Percentiles rank a stretch among this genome's conserved stretches.
Conservation (phyloP, 495 filamentous ascomycete species). For the Daldinia bambusicola region DNA sequence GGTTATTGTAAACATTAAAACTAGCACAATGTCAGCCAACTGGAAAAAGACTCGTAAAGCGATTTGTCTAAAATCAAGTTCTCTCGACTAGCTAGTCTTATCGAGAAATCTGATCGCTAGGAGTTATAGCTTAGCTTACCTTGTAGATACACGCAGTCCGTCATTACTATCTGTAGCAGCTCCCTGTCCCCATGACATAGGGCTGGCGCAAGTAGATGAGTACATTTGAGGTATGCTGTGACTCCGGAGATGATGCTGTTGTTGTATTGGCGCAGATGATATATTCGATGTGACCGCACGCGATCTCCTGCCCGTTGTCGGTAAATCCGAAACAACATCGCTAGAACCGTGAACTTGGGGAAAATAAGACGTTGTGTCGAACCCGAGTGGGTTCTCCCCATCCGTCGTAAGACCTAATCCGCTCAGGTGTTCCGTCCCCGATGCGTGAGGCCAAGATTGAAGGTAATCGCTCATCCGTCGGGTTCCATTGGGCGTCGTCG, state of each 20-base stretch:
- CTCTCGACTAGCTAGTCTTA: neutral
- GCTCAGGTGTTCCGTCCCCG: slow-evolving; percentile 40
- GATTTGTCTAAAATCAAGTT: neutral
- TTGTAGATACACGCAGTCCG: slow-evolving; percentile 40
- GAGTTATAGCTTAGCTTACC: slow-evolving; percentile 26
- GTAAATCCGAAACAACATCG: slow-evolving; percentile 45
- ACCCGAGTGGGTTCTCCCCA: slow-evolving; percentile 41
- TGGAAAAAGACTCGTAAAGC: neutral
- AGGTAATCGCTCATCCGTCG: slow-evolving; percentile 45
- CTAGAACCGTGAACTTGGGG: slow-evolving; percentile 39
- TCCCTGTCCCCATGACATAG: slow-evolving; percentile 44
- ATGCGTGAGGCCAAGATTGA: slow-evolving; percentile 43
- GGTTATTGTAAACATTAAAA: slow-evolving; percentile 41
- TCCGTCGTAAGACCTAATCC: slow-evolving; percentile 44
- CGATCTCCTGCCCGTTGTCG: slow-evolving; percentile 34
- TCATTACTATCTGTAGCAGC: slow-evolving; percentile 37
- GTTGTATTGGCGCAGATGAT: slow-evolving; percentile 34
- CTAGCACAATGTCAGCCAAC: slow-evolving; percentile 29
- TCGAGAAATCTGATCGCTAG: neutral
- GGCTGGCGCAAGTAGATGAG: slow-evolving; percentile 37
- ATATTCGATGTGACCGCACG: slow-evolving; percentile 44
- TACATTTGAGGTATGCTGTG: slow-evolving; percentile 47
- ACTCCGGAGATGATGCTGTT: slow-evolving; percentile 40
- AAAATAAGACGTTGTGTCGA: slow-evolving; percentile 44
- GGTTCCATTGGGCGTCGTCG: slow-evolving; percentile 38